Evolutionary conservation across 768 basidiomycete genomes (phyloP).

Genomic region (Botryobasidium botryosum): DNA sequence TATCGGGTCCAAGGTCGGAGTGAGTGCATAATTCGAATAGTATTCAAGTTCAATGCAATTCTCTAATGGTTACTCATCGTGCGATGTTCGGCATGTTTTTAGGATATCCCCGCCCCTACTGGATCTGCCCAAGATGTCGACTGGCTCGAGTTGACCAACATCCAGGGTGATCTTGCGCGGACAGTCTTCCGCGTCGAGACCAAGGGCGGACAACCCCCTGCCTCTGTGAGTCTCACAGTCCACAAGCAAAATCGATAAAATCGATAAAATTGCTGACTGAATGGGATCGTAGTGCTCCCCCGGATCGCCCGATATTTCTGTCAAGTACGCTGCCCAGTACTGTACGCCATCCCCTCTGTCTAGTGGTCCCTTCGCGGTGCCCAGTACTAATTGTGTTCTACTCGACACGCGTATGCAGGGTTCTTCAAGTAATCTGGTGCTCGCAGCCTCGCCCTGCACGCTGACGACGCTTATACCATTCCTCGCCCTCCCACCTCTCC

Average conservation of each 20-base stretch:
- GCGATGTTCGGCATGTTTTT: not conserved
- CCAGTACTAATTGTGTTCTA: no score
- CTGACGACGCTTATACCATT: no score
- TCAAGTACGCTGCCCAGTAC: slow-evolving; percentile 10
- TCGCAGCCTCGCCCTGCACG: no score
- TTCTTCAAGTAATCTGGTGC: no score
- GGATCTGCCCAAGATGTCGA: slow-evolving; percentile 32
- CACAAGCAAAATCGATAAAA: no score
- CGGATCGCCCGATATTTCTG: slow-evolving; percentile 4
- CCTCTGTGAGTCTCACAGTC: slow-evolving; percentile 15
- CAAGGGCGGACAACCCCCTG: slow-evolving; percentile 21
- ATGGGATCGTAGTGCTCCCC: slow-evolving; percentile 5
- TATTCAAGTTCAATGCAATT: not conserved
- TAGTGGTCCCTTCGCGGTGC: no score
- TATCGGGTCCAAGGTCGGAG: slow-evolving; percentile 27
- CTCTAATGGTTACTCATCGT: not conserved
- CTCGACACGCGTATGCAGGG: no score
- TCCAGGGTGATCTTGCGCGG: slow-evolving; percentile 16
- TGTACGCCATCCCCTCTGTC: no score
- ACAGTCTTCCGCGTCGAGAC: slow-evolving; percentile 19
- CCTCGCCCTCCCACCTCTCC: no score
- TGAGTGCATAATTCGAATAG: not conserved
- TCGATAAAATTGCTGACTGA: not conserved
- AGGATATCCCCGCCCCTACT: slow-evolving; percentile 26
- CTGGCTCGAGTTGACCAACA: slow-evolving; percentile 25